Base-by-base conservation (phyloP, 495 filamentous ascomycete species). In the Daldinia decipiens region DNA sequence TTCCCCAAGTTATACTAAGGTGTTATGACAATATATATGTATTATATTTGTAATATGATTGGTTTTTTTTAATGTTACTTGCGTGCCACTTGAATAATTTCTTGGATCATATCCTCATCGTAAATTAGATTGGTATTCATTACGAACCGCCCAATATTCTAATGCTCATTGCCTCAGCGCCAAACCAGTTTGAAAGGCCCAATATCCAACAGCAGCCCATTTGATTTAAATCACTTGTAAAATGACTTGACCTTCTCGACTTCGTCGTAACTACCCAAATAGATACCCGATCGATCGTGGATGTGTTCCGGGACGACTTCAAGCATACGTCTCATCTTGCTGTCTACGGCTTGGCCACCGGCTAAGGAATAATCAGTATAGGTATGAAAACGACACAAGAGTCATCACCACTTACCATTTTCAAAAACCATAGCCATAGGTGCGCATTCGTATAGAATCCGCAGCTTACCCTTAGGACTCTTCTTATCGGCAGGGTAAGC, bases 401-500 rank as follows among this genome's bases (percentile, higher is more conserved):
- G 13, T 43, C 6, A 27, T 5, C 45, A 85, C 88, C 83, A 85
- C 88, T 83, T 76, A 95, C 92, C 92, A 81, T 99, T 97, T 85
- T 99, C 95, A 82, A 99, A 97, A 21, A 99, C 86, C 94, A 98
- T 93, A 5, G 96, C 96, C 95, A 99, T 99, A 17, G 95, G 95
- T 47, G 96, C 95, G 79, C 95, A 99, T 84, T 99, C 95, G 82
- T 99, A 99, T 76, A 99, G 79, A 73, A 99, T 99, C 68, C 95
- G 87, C 74, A 99, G 86, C 86, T 99, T 99, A 47, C 95, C 95
- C 88, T 98, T 99, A 59, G 93, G 91, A 75, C 91, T 96, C 89
- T 99, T 98, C 83, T 95, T 95, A 79, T 99, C 95, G 3, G 93
- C 92, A 1, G 95, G 95, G 79, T 99, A 99, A 24, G 95, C 95